Evolutionary conservation across 345 rosid species (phyloP).

Genomic region (Eucalyptus victrix): DNA sequence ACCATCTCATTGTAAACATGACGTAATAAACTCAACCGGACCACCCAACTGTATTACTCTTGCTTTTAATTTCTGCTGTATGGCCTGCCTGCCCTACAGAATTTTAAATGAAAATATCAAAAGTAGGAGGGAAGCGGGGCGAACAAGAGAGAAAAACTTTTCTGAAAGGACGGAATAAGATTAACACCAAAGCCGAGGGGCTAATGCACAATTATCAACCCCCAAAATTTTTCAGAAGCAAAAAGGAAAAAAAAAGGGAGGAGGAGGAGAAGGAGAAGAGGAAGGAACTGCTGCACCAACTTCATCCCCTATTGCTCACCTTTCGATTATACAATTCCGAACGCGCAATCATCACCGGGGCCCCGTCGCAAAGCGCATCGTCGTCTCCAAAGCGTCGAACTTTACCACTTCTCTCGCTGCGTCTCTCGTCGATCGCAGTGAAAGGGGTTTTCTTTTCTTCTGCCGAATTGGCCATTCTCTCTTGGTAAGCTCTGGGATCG

Average conservation of each 20-base stretch:
- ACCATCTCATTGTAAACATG: background rate
- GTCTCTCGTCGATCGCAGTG: background rate
- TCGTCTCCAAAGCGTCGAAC: background rate
- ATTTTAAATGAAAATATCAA: background rate
- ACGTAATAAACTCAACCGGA: background rate
- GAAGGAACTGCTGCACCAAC: background rate
- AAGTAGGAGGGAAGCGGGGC: background rate
- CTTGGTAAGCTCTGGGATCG: background rate
- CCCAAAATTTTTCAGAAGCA: background rate
- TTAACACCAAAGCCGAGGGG: background rate
- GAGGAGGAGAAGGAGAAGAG: fast-evolving
- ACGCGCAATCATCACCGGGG: background rate
- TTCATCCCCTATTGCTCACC: background rate
- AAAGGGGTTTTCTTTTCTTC: background rate
- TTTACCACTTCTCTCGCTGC: background rate
- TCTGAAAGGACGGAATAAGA: background rate
- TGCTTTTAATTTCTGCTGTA: background rate
- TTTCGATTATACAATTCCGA: background rate
- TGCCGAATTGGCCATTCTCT: background rate
- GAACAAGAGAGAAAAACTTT: background rate
- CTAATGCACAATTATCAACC: background rate
- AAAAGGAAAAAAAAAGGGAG: background rate
- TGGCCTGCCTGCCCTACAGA: background rate
- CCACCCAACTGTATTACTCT: background rate
- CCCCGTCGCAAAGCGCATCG: background rate